Base-by-base conservation (phyloP, 1,139 yeast genomes). In the Suhomyces guaymorum region DNA sequence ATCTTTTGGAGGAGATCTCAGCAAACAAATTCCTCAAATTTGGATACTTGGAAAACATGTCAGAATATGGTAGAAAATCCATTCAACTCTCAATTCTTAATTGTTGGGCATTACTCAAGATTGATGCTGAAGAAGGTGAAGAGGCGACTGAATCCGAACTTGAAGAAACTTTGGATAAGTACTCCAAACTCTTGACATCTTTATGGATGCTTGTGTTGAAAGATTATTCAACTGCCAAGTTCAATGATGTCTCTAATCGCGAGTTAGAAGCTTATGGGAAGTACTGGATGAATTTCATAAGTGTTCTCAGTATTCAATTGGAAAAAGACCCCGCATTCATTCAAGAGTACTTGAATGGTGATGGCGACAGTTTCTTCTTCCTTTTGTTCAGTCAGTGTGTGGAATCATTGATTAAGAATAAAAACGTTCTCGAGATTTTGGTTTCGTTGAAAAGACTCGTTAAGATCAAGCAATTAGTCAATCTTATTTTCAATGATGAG, bases 61-160 rank as follows among this genome's bases (percentile, higher is more conserved):
- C 73, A 6, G 77, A 71, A 42, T 63, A 55, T 42, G 83, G 90
- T 1, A 78, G 78, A 43, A 76, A 78, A 32, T 77, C 82, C 41
- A 72, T 88, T 30, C 81, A 80, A 44, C 62, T 88, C 14, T 77
- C 94, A 0, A 76, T 88, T 25, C 66, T 92, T 42, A 82, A 88
- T 43, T 80, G 96, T 23, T 92, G 98, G 97, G 96, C 97, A 0
- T 75, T 80, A 33, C 63, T 92, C 33, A 79, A 78, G 37, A 74
- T 85, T 21, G 67, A 77, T 18, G 55, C 70, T 3, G 49, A 61
- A 4, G 59, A 55, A 5, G 51, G 53, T 22, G 47, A 49, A 11
- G 65, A 62, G 21, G 54, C 48, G 2, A 40, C 51, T 12, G 73
- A 66, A 32, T 51, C 58, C 1, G 73, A 66, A 33, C 49, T 70